Conservation (phyloP, 768 basidiomycete species). For the Suillus discolor region DNA sequence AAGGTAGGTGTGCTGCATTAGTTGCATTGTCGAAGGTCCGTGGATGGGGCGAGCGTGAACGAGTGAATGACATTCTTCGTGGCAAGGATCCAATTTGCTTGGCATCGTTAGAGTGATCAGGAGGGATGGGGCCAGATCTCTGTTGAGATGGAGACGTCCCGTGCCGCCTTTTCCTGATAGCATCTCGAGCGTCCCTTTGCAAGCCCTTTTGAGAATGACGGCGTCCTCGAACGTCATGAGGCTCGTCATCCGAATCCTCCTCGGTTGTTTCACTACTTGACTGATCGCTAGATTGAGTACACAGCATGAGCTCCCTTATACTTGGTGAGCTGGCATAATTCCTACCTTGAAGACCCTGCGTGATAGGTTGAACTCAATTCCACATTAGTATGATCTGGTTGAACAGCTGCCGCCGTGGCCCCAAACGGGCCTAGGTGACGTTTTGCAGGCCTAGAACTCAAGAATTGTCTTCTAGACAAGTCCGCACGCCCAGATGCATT, state of each 20-base stretch:
- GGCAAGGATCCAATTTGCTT: slow-evolving; percentile 35
- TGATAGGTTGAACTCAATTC: slow-evolving; percentile 90
- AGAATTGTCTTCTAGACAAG: slow-evolving; percentile 38
- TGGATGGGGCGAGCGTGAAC: slow-evolving; percentile 71
- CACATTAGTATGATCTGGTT: slow-evolving; percentile 36
- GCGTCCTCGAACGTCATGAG: slow-evolving; percentile 46
- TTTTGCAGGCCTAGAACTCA: slow-evolving; percentile 30
- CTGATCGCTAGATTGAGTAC: slow-evolving; percentile 40
- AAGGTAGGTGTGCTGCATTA: slow-evolving; percentile 40
- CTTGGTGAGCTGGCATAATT: background rate
- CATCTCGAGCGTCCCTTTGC: slow-evolving; percentile 27
- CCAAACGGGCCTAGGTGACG: slow-evolving; percentile 29
- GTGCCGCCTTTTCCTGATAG: slow-evolving; percentile 30
- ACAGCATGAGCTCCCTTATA: slow-evolving; percentile 22
- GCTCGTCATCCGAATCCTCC: slow-evolving; percentile 59
- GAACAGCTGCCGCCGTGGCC: slow-evolving; percentile 15
- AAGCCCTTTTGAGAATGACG: slow-evolving; percentile 35
- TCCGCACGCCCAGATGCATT: slow-evolving; percentile 56
- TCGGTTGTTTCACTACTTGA: slow-evolving; percentile 55
- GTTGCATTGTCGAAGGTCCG: slow-evolving; percentile 33
- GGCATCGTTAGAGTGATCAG: slow-evolving; percentile 34
- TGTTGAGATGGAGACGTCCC: slow-evolving; percentile 26
- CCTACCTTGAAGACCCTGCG: slow-evolving; percentile 80
- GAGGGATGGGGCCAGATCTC: slow-evolving; percentile 25
- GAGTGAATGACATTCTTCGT: slow-evolving; percentile 57